phyloP scores from a whole-genome alignment of 1,139 yeast species.

The Hansenula lynferdii region DNA sequence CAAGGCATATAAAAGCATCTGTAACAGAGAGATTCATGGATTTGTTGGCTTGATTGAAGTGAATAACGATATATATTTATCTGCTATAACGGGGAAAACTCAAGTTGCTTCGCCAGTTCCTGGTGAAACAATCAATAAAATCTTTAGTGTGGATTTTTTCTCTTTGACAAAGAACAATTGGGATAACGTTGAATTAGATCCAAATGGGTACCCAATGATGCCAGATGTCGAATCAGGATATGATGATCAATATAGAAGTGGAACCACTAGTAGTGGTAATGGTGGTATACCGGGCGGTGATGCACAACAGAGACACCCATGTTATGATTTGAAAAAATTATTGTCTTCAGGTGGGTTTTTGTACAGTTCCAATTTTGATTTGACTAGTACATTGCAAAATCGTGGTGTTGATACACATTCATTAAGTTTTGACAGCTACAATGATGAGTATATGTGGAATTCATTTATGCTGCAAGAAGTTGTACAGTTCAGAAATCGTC shows the following conservation, averaged over 20 bases:
- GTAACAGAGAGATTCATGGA: conserved; percentile 63
- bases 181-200: conserved; percentile 71
- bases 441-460: conserved; percentile 96
- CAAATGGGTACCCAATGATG: conserved; percentile 54
- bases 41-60: conserved; percentile 80
- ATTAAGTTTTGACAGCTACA: conserved; percentile 52
- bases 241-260: conserved; percentile 15
- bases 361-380: conserved; percentile 87
- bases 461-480: conserved; percentile 84
- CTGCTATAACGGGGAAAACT: conserved; percentile 71
- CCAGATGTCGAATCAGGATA: conserved; percentile 19
- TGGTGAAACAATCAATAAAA: conserved; percentile 74
- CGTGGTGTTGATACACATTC: conserved; percentile 49
- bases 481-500: conserved; percentile 63
- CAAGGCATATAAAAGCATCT: conserved; percentile 41
- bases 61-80: conserved; percentile 62
- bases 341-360: conserved; percentile 87
- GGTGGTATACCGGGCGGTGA: too few species aligned
- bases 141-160: conserved; percentile 79
- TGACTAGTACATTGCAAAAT: conserved; percentile 77
- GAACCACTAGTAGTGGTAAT: not conserved
- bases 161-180: conserved; percentile 68
- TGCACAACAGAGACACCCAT: too few species aligned
- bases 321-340: conserved; percentile 71
- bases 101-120: conserved; percentile 84